Base-by-base conservation (phyloP, 805 yeast species). In the Hanseniaspora singularis region DNA sequence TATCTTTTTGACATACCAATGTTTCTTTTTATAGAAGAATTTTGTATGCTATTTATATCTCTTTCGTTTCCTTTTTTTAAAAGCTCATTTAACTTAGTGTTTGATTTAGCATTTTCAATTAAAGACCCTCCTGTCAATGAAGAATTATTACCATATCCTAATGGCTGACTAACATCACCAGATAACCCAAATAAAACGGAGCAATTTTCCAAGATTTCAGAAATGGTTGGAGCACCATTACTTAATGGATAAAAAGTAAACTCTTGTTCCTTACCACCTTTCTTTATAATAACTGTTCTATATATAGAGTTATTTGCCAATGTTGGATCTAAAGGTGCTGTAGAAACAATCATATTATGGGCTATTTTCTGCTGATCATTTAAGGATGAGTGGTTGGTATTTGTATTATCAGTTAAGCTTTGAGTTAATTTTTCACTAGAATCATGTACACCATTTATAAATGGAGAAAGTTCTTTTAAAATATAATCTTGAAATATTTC, bases 141-240 rank as follows among this genome's bases (percentile, higher is more conserved):
- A n/a, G n/a, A n/a, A n/a, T n/a, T n/a, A n/a, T n/a, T n/a, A n/a
- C n/a, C n/a, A n/a, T n/a, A n/a, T n/a, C n/a, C n/a, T n/a, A n/a
- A n/a, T n/a, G n/a, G n/a, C n/a, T n/a, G n/a, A n/a, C n/a, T n/a
- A n/a, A n/a, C n/a, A n/a, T n/a, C n/a, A n/a, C n/a, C 23, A n/a
- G 39, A 63, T 27, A 78, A 72, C n/a, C 73, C 71, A 60, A 88
- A 88, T 20, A 88, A 82, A 42, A 71, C 67, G 46, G 75, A 76
- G 14, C 85, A 86, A 58, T 86, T 87, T 49, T 81, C 83, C 11
- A 86, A 55, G n/a, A 88, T 63, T 61, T 88, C 97, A 24, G 71
- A 56, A 33, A 79, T 64, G 0, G 92, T 79, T 2, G 97, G 97
- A 6, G 94, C 81, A 0, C 94, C 81, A 38, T 81, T 74, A 52